phyloP scores from a whole-genome alignment of 2,329 filamentous ascomycete genomes.

The Botrytis elliptica region DNA sequence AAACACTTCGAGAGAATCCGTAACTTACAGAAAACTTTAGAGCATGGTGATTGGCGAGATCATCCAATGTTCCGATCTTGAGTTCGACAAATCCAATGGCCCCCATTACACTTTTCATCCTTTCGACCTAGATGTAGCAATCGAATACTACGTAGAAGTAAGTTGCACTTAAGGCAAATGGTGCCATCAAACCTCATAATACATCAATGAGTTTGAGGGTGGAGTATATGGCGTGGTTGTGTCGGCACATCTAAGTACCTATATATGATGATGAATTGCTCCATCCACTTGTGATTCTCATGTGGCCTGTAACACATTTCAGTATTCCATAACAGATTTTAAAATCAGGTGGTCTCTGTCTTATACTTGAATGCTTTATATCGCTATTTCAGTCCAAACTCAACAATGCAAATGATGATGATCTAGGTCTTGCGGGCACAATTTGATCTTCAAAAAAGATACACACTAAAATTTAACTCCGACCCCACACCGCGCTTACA shows the following conservation, averaged over 20 bases:
- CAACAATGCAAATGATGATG: neutral
- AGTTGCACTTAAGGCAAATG: neutral
- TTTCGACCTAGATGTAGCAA: neutral
- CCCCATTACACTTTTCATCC: neutral
- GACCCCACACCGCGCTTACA: constrained; percentile 1
- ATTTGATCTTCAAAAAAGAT: neutral
- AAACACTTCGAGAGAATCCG: neutral
- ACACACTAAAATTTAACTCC: neutral
- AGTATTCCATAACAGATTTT: neutral
- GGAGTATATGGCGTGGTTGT: neutral
- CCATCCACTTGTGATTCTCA: neutral
- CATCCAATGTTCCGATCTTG: neutral
- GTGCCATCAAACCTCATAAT: neutral
- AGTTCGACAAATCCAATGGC: neutral
- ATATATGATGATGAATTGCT: neutral
- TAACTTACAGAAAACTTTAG: neutral
- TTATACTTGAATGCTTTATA: neutral
- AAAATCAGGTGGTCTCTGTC: neutral
- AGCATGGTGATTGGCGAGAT: neutral
- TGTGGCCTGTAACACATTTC: neutral
- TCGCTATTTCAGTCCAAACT: neutral
- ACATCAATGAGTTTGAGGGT: neutral
- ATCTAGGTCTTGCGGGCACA: neutral
- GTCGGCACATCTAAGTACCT: neutral
- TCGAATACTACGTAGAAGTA: neutral